phyloP scores from a whole-genome alignment of 2,329 filamentous ascomycete species.

The Daldinia sp. region DNA sequence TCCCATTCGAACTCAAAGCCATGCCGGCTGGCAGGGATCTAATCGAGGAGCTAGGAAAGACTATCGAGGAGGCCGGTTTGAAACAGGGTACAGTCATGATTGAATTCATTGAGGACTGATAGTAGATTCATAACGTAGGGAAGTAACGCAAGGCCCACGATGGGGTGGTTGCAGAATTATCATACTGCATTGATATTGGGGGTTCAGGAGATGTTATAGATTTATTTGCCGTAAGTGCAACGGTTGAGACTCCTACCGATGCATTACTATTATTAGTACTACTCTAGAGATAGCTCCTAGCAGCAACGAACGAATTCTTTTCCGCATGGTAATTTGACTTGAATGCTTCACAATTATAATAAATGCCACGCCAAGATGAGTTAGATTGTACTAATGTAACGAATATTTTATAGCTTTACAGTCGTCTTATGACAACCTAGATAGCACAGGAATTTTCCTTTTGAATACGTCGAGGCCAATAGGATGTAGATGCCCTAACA shows the following conservation, averaged over 20 bases:
- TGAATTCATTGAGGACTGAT: slow-evolving; percentile 75
- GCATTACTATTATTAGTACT: neutral
- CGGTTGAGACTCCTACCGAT: neutral
- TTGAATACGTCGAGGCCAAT: too few species aligned
- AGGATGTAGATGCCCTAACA: too few species aligned
- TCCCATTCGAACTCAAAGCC: slow-evolving; percentile 86
- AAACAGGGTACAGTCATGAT: slow-evolving; percentile 97
- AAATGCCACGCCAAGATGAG: neutral
- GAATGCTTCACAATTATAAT: neutral
- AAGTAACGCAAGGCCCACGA: neutral
- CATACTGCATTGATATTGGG: slow-evolving; percentile 11
- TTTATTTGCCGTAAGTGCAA: slow-evolving; percentile 2
- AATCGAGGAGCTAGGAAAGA: slow-evolving; percentile 75
- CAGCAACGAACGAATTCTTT: slow-evolving; percentile 8
- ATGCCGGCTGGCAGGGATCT: slow-evolving; percentile 83
- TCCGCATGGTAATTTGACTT: neutral
- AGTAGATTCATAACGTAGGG: neutral
- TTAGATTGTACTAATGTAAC: neutral
- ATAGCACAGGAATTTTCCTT: too few species aligned
- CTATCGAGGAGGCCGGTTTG: slow-evolving; percentile 81
- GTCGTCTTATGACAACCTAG: too few species aligned
- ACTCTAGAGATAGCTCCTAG: slow-evolving; percentile 16
- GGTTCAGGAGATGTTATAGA: slow-evolving; percentile 25
- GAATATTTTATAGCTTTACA: too few species aligned
- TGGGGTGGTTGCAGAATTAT: neutral